Evolutionary conservation across 768 basidiomycete species (phyloP).

Genomic region (Calocybe cyanea): DNA sequence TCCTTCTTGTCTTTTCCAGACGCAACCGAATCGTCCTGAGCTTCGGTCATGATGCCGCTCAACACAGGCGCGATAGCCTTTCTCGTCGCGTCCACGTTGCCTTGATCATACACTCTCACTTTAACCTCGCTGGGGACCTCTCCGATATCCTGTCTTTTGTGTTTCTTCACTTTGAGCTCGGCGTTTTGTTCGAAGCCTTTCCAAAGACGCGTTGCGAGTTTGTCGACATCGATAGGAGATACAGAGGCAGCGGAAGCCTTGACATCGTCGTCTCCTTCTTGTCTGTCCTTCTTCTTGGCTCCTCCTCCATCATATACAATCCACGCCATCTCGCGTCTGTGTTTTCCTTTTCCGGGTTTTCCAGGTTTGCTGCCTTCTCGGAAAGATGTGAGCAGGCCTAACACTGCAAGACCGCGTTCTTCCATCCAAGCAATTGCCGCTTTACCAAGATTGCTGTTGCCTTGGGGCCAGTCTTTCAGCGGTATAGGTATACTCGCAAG

Average conservation of each 20-base stretch:
- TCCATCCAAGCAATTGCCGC: conserved; percentile 56
- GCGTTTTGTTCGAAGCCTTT: conserved; percentile 54
- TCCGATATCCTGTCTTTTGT: conserved; percentile 37
- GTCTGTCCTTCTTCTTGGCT: conserved; percentile 10
- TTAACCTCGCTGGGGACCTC: conserved; percentile 31
- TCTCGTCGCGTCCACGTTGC: conserved; percentile 56
- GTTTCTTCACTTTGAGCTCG: conserved; percentile 49
- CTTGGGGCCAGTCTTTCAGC: conserved; percentile 52
- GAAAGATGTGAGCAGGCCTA: conserved; percentile 82
- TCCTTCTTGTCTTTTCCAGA: not conserved
- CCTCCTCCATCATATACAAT: conserved; percentile 42
- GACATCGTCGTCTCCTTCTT: conserved; percentile 8
- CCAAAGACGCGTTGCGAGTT: conserved; percentile 48
- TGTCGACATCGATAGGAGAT: conserved; percentile 30
- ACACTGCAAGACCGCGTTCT: conserved; percentile 57
- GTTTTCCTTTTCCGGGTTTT: conserved; percentile 43
- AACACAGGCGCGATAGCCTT: conserved; percentile 68
- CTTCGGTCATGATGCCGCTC: conserved; percentile 51
- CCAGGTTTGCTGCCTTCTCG: conserved; percentile 28
- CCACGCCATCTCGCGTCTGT: conserved; percentile 66
- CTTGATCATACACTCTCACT: conserved; percentile 61
- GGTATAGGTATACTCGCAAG: conserved; percentile 79
- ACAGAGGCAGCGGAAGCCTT: too few relatives aligned
- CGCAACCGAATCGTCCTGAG: not conserved
- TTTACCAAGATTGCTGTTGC: conserved; percentile 36